Evolutionary conservation across 257 asterid genomes (phyloP).

Genomic region (Solanum pimpinellifolium): DNA sequence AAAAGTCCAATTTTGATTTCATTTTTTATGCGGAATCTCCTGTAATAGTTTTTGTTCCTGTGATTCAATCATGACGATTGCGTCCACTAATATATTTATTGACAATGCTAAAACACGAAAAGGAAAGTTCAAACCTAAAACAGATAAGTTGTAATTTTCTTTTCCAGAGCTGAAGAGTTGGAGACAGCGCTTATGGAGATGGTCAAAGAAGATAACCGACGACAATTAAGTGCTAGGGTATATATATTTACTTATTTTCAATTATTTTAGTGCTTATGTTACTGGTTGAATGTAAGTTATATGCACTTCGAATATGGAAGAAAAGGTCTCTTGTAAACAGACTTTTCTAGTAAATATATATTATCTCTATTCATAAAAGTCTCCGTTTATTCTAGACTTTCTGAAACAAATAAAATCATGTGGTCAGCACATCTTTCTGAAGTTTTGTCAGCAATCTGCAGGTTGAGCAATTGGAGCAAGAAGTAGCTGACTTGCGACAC

Average conservation of each 20-base stretch:
- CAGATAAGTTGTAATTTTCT: conserved; percentile 2
- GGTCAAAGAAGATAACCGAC: conserved; percentile 73
- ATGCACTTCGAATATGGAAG: background rate
- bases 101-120: background rate
- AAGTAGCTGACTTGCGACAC: conserved; percentile 53
- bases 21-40: background rate
- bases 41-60: background rate
- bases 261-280: background rate
- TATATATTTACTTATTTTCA: background rate
- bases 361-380: background rate
- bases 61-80: background rate
- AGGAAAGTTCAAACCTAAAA: background rate
- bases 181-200: conserved; percentile 90
- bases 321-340: background rate
- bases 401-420: background rate
- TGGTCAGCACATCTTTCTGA: background rate
- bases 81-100: background rate
- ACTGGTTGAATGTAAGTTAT: background rate
- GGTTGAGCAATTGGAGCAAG: conserved; percentile 81
- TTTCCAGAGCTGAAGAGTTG: conserved; percentile 75
- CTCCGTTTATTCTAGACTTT: background rate
- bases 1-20: background rate
- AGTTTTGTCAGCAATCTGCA: conserved; percentile 11
- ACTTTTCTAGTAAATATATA: background rate
- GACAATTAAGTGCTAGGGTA: conserved; percentile 83